phyloP scores from a whole-genome alignment of 805 yeast species.

The Candida ortonii region DNA sequence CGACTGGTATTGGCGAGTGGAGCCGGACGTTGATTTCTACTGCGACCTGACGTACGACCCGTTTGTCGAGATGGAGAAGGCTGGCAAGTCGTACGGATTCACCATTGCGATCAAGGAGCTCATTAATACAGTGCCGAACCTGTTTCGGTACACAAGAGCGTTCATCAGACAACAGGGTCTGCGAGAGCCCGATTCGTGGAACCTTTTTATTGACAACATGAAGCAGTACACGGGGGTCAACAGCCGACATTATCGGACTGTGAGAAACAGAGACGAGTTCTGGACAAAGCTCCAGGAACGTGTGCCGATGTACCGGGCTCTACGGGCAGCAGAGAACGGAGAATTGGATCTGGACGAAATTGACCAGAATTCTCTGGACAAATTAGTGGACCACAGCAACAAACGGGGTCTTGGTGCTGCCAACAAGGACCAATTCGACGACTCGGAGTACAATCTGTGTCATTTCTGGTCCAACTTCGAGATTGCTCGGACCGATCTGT shows the following conservation, averaged over 20 bases:
- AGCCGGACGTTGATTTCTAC: slow-evolving; percentile 85
- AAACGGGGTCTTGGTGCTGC: slow-evolving; percentile 30
- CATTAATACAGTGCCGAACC: slow-evolving; percentile 75
- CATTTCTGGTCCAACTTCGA: slow-evolving; percentile 96
- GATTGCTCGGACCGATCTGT: slow-evolving; percentile 79
- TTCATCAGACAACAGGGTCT: slow-evolving; percentile 51
- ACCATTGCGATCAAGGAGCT: slow-evolving; percentile 77
- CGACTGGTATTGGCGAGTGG: slow-evolving; percentile 97
- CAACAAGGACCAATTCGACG: slow-evolving; percentile 57
- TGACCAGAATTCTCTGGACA: slow-evolving; percentile 33
- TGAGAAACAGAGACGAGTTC: slow-evolving; percentile 25
- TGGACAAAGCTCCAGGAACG: slow-evolving; percentile 25
- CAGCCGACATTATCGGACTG: slow-evolving; percentile 29
- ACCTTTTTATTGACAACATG: slow-evolving; percentile 50
- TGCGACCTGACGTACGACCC: slow-evolving; percentile 95
- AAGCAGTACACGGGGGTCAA: slow-evolving; percentile 35
- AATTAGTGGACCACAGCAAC: slow-evolving; percentile 38
- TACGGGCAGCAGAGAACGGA: slow-evolving; percentile 9
- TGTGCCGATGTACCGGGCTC: slow-evolving; percentile 27
- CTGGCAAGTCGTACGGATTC: slow-evolving; percentile 78
- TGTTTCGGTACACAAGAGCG: slow-evolving; percentile 69
- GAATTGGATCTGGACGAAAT: slow-evolving; percentile 22
- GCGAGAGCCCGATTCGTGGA: slow-evolving; percentile 65
- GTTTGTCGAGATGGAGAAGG: slow-evolving; percentile 70
- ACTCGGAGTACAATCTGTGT: slow-evolving; percentile 70